phyloP scores from a whole-genome alignment of 2,329 filamentous ascomycete genomes.

The Penicillium nordicum region DNA sequence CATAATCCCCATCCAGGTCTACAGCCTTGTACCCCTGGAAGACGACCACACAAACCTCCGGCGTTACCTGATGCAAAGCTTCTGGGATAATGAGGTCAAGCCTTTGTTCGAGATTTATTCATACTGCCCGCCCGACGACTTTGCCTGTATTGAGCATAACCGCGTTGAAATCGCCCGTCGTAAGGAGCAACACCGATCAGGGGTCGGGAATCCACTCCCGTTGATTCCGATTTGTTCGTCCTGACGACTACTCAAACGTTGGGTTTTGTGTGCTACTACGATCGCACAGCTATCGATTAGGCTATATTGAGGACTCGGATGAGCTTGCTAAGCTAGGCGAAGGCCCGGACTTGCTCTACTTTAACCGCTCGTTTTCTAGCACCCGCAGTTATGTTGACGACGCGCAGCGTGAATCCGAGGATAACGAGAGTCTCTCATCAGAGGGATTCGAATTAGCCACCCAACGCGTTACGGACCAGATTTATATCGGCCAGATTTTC shows the following conservation, averaged over 20 bases:
- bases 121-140: slow-evolving; percentile 15
- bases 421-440: neutral
- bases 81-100: slow-evolving; percentile 7
- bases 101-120: slow-evolving; percentile 21
- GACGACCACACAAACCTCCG: slow-evolving; percentile 10
- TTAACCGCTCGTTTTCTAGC: slow-evolving; percentile 16
- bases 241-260: neutral
- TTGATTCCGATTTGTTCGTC: slow-evolving; percentile 7
- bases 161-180: slow-evolving; percentile 16
- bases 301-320: neutral
- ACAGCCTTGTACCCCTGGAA: slow-evolving; percentile 8
- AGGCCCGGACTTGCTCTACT: slow-evolving; percentile 13
- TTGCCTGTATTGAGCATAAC: slow-evolving; percentile 17
- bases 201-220: slow-evolving; percentile 1
- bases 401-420: neutral
- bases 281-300: slow-evolving; percentile 18
- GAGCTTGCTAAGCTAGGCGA: slow-evolving; percentile 3
- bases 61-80: slow-evolving; percentile 11
- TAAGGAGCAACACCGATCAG: slow-evolving; percentile 14
- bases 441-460: slow-evolving; percentile 10
- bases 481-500: slow-evolving; percentile 10
- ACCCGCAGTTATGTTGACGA: neutral
- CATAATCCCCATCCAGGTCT: slow-evolving; percentile 12
- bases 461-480: slow-evolving; percentile 2
- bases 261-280: slow-evolving; percentile 15